Evolutionary conservation across 192 early-diverging fungal species (phyloP).

Genomic region (Gigaspora rosea): DNA sequence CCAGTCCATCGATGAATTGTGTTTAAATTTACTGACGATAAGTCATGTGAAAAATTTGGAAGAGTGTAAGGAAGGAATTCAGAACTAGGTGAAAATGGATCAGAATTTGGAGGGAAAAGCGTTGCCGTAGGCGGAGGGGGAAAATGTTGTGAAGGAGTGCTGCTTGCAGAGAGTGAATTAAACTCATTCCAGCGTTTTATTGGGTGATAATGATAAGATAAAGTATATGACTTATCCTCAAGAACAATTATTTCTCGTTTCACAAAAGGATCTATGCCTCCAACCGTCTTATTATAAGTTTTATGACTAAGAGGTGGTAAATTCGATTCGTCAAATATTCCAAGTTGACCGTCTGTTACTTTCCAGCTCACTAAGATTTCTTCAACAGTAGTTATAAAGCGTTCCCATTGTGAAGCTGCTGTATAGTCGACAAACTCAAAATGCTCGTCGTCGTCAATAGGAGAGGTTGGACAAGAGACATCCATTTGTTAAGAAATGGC

Average conservation of each 20-base stretch:
- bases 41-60: conserved; percentile 13
- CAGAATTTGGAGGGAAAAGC: conserved; percentile 15
- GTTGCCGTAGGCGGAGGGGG: conserved; percentile 8
- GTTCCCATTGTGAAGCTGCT: conserved; percentile 68
- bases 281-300: neutral
- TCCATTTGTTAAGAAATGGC: neutral
- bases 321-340: conserved; percentile 49
- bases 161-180: conserved; percentile 42
- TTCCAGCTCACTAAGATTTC: conserved; percentile 58
- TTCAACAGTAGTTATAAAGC: conserved; percentile 64
- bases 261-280: conserved; percentile 12
- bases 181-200: conserved; percentile 35
- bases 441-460: conserved; percentile 58
- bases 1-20: conserved; percentile 74
- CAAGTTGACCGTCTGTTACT: conserved; percentile 53
- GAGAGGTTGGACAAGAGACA: conserved; percentile 11
- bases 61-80: conserved; percentile 38
- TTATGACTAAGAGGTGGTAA: conserved; percentile 36
- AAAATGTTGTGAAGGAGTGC: conserved; percentile 19
- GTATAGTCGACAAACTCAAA: conserved; percentile 80
- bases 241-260: conserved; percentile 39
- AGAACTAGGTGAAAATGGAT: conserved; percentile 46
- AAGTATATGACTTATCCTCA: conserved; percentile 38
- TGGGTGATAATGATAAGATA: conserved; percentile 48
- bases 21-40: conserved; percentile 44